Evolutionary conservation across 257 asterid genomes (phyloP), one percentile per base, ranked within the genome.

Genomic region (Avicennia marina): DNA sequence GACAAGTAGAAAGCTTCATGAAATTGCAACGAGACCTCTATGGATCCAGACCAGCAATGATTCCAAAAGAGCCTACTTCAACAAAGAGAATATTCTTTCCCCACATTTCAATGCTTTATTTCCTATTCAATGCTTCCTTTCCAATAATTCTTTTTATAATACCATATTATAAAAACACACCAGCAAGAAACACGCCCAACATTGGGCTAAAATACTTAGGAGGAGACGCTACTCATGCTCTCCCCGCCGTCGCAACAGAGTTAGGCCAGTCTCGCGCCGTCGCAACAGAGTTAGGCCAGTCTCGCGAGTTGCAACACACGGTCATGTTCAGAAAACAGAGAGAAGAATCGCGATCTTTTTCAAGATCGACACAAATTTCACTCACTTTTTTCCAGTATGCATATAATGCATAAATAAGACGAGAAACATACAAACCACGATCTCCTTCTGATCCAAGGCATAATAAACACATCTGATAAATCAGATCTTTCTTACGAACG

Each of bases 401-500:
- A 58, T 34, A 19, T 27, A 67, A n/a, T 39, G 53, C 68, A 41
- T n/a, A 61, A 7, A 33, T 26, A 34, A 45, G 41, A 21, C 24
- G 51, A 31, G 3, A 27, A 32, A n/a, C n/a, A n/a, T n/a, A n/a
- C n/a, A n/a, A n/a, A n/a, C n/a, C n/a, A n/a, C n/a, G n/a, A n/a
- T n/a, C n/a, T n/a, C n/a, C n/a, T n/a, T n/a, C n/a, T n/a, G n/a
- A n/a, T n/a, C n/a, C 17, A 6, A 6, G 20, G 49, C 18, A 43
- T 4, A 7, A 16, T 43, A 69, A 47, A 16, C 65, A 60, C 64
- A 63, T 31, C 31, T n/a, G 57, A 56, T 38, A 65, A 56, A 70
- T 64, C 83, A 64, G 78, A 82, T 85, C 86, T 70, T 72, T 62
- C 50, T 12, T 11, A 29, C 27, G 58, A 56, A 63, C 27, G 67